Base-by-base conservation (phyloP, 2,329 filamentous ascomycete genomes). In the Colletotrichum sp. region DNA sequence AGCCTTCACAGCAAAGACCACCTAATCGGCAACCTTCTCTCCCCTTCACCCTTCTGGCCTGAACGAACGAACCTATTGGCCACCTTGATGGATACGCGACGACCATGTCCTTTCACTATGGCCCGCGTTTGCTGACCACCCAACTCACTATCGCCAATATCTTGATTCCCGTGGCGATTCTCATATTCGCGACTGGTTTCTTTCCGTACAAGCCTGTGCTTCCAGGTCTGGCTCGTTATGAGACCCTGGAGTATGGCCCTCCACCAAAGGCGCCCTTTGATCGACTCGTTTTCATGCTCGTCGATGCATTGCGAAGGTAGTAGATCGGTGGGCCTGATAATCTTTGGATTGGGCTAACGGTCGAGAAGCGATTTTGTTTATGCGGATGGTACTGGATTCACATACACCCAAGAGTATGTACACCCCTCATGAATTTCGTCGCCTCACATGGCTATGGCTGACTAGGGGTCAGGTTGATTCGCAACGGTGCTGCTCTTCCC, bases 121-220 rank as follows among this genome's bases (percentile, higher is more conserved):
- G 70, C 28, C 71, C 66, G 34, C 62, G 70, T 55, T 58, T 66
- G 26, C 64, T 67, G 34, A 60, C 61, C 55, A 28, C 48, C 67
- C 82, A 90, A 77, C 90, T 96, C 76, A 82, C 90, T 67, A 84
- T 91, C 78, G 93, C 95, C 80, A 98, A 98, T 84, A 72, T 96
- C 36, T 85, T 98, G 76, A 92, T 98, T 60, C 94, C 95, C 5
- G 82, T 94, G 71, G 93, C 95, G 62, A 91, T 96, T 78, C 79
- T 94, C 70, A 85, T 94, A 78, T 98, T 98, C 84, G 96, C 95
- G 30, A 91, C 92, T 36, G 96, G 97, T 16, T 99, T 99, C 89
- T 99, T 99, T 82, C 97, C 97, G 9, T 98, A 98, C 86, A 99
- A 99, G 82, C 96, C 97, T 4, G 94, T 98, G 78, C 89, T 99